A percentile compares a stretch with the other conserved stretches of the same genome.
phyloP scores from a whole-genome alignment of 2,329 filamentous ascomycete species.

The Leptodontidium sp. region DNA sequence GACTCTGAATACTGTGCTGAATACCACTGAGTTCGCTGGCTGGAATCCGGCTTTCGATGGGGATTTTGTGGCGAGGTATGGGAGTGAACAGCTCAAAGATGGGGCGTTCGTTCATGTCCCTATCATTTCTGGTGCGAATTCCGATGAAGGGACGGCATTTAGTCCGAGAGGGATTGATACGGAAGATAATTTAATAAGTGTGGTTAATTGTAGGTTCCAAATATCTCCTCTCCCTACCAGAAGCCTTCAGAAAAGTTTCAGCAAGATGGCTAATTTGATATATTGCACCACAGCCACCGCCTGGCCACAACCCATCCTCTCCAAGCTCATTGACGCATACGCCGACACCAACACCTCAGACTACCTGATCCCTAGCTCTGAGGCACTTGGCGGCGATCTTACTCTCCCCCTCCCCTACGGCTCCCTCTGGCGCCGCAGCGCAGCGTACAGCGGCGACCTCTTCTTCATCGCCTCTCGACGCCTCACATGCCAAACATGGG shows the following conservation, averaged over 20 bases:
- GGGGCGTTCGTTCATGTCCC: constrained; percentile 49
- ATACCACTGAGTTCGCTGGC: constrained; percentile 41
- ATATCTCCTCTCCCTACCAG: not conserved
- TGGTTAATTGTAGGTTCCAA: constrained; percentile 26
- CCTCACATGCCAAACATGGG: constrained; percentile 27
- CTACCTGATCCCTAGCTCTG: constrained; percentile 53
- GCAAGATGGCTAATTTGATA: not conserved
- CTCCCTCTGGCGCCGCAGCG: constrained; percentile 31
- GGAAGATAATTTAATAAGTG: constrained; percentile 20
- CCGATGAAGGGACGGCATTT: constrained; percentile 50
- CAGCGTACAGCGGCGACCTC: constrained; percentile 29
- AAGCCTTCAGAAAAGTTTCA: not conserved
- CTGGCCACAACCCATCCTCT: constrained; percentile 9
- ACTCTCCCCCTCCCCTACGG: constrained; percentile 43
- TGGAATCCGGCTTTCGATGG: constrained; percentile 49
- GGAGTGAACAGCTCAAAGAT: constrained; percentile 43
- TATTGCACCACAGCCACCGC: not conserved
- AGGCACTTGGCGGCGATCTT: constrained; percentile 35
- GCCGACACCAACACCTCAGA: constrained; percentile 52
- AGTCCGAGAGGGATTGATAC: constrained; percentile 44
- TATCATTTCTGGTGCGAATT: constrained; percentile 54
- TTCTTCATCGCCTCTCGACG: constrained; percentile 28
- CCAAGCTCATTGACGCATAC: constrained; percentile 51
- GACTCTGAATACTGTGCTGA: constrained; percentile 42
- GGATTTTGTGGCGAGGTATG: constrained; percentile 48